Base-by-base conservation (phyloP, 2,329 filamentous ascomycete species). In the Penicillium crustosum region DNA sequence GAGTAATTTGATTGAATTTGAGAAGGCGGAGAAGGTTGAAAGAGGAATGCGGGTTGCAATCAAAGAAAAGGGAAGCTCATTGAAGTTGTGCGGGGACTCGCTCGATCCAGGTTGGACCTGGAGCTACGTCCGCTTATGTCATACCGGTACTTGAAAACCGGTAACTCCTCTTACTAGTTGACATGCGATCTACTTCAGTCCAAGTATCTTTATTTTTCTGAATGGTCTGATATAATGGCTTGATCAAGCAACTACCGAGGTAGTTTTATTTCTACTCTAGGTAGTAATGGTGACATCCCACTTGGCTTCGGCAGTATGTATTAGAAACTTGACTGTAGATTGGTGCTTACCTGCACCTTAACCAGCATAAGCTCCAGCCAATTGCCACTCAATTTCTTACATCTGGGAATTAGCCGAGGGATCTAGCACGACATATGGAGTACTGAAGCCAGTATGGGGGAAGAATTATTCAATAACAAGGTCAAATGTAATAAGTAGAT, bases 81-180 rank as follows among this genome's bases (percentile, higher is more conserved):
- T 51, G 56, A 62, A 51, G 58, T 58, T 58, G 57, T 63, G 59
- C 57, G 61, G 61, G 54, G 57, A 60, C 47, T 49, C 49, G 29
- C 38, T 50, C 50, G 38, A 57, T 48, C 43, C 48, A 42, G 33
- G 45, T 56, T 42, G 36, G 42, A 38, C 35, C 35, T 19, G n/a
- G 36, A 66, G 63, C 63, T 51, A 39, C 38, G 27, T 57, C 57
- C 38, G 65, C 65, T 67, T 66, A 67, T 66, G 65, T 66, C 63
- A 66, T 64, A 33, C 38, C 44, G 33, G 52, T 50, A 55, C 31
- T 36, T 58, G 2, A n/a, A 47, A 27, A 23, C 6, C 45, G 23
- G 54, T 56, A 45, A 13, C 17, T 17, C 3, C 19, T 4, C 31
- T 5, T 23, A 6, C 6, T 35, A 2, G 23, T 31, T 44, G 6